Evolutionary conservation across 2,329 filamentous ascomycete genomes (phyloP).

Genomic region (Colletotrichum euphorbiae): DNA sequence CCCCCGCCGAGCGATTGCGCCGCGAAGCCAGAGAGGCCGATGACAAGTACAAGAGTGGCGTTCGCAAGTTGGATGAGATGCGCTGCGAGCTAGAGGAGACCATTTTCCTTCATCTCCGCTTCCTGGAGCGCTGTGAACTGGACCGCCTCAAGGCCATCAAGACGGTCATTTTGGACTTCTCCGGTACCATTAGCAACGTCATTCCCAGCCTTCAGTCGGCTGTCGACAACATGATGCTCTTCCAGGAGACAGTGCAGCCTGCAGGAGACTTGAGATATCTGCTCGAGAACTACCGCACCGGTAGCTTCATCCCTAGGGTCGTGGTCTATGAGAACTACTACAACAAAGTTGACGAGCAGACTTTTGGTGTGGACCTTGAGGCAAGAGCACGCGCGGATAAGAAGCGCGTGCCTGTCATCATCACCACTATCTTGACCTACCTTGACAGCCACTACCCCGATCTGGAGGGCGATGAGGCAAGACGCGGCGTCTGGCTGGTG

Average conservation of each 20-base stretch:
- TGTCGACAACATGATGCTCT: constrained; percentile 98
- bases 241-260: constrained; percentile 98
- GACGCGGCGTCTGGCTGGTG: constrained; percentile 92
- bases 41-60: constrained; percentile 89
- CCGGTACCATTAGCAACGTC: constrained; percentile 95
- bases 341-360: constrained; percentile 97
- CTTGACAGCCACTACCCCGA: constrained; percentile 97
- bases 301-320: constrained; percentile 89
- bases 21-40: constrained; percentile 92
- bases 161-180: constrained; percentile 97
- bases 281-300: constrained; percentile 96
- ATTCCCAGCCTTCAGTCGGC: constrained; percentile 96
- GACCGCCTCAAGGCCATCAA: constrained; percentile 98
- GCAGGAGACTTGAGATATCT: constrained; percentile 90
- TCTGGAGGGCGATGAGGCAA: constrained; percentile 93
- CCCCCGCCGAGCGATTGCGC: constrained; percentile 84
- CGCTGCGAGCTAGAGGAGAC: constrained; percentile 96
- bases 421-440: constrained; percentile 94
- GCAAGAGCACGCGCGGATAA: constrained; percentile 91
- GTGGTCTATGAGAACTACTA: constrained; percentile 99
- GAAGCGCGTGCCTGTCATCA: constrained; percentile 92
- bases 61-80: constrained; percentile 88
- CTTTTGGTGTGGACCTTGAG: constrained; percentile 98
- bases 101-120: constrained; percentile 91
- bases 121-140: constrained; percentile 96